Evolutionary conservation across 768 basidiomycete genomes (phyloP), one percentile per base, ranked within the genome.

Genomic region (Amanita jacksonii): DNA sequence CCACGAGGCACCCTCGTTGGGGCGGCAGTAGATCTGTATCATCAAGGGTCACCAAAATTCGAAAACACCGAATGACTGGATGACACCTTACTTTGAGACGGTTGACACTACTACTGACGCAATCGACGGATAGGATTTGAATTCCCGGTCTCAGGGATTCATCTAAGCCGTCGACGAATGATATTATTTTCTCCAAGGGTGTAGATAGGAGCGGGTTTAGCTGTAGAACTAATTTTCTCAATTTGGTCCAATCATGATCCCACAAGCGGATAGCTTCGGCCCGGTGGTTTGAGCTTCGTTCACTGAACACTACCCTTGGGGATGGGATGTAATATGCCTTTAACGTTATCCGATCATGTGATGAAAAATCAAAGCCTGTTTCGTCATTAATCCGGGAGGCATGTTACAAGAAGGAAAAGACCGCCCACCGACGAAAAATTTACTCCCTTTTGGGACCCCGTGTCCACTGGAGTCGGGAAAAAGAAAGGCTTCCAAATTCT

Each of bases 311-410:
- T 18, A 49, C 37, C 13, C 48, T 47, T 31, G 54, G 46, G 10
- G 53, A 41, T 31, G 61, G 59, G 15, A 60, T 47, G 41, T 62
- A 59, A 43, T 62, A 62, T 13, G 58, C 59, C 48, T 61, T 62
- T 13, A 62, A 39, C 16, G 55, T 49, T 24, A 62, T 52, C 8
- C 45, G 48, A 6, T 60, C 61, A 10, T 52, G 45, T 3, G 56
- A 44, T 12, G 51, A 40, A 44, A 62, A 62, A 45, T 62, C 60
- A 34, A 62, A 62, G 4, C 61, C 61, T 62, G 33, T 8, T 30
- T 15, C 27, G 25, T 46, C 33, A 42, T 30, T 22, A 20, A 15
- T 23, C 6, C 16, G 18, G 15, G 30, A 23, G n/a, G n/a, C 8
- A 13, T 36, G 16, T 30, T 19, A 22, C 8, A 9, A 15, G 12